Evolutionary conservation across 1,139 yeast species (phyloP).

Genomic region (Saccharomyces hybrid): DNA sequence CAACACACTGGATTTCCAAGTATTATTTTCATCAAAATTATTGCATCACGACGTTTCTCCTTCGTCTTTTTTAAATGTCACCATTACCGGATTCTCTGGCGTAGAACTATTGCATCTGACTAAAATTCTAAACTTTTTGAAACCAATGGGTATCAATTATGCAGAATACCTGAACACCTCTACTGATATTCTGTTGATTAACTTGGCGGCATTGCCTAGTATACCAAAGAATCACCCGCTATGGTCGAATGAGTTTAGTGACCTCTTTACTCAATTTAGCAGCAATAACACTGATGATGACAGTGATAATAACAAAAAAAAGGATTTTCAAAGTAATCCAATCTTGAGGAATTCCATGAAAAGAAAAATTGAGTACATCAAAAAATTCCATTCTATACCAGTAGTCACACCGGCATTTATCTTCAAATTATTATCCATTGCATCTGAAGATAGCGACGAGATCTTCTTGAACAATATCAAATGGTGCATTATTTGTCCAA

Average conservation of each 20-base stretch:
- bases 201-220: constrained; percentile 38
- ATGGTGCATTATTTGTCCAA: constrained; percentile 31
- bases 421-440: constrained; percentile 20
- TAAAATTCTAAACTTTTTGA: constrained; percentile 47
- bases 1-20: constrained; percentile 34
- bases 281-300: constrained; percentile 4
- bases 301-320: neutral
- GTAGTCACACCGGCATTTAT: constrained; percentile 30
- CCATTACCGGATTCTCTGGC: constrained; percentile 78
- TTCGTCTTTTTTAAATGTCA: constrained; percentile 39
- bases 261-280: constrained; percentile 19
- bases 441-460: neutral
- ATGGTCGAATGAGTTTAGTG: constrained; percentile 28
- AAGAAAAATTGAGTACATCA: constrained; percentile 39
- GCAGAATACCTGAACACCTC: constrained; percentile 46
- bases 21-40: constrained; percentile 14
- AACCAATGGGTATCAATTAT: constrained; percentile 42
- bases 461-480: constrained; percentile 23
- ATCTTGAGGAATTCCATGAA: constrained; percentile 30
- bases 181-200: constrained; percentile 59
- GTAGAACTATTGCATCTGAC: constrained; percentile 71
- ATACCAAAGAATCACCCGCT: constrained; percentile 29
- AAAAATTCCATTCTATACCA: constrained; percentile 38
- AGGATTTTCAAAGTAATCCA: constrained; percentile 12
- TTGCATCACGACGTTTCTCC: constrained; percentile 13